These are phyloP conservation scores for Silene coronaria DNA, from an alignment of 179 eudicot species.

Conservation along the genomic window DNA sequence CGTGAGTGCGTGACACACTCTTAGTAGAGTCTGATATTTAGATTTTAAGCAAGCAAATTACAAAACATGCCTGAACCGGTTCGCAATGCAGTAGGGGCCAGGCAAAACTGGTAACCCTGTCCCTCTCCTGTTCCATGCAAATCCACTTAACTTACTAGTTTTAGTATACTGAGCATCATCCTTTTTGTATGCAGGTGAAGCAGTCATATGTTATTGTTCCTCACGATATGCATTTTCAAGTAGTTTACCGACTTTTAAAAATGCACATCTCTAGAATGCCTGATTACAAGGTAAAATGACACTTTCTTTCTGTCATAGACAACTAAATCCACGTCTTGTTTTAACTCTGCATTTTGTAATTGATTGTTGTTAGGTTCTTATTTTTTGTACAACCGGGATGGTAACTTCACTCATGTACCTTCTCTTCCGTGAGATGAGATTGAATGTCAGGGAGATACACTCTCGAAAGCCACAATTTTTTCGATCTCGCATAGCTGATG, in stretches of 20 bases:
- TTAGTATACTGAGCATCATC: neutral
- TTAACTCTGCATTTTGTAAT: constrained; percentile 14
- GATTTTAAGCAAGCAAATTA: no score
- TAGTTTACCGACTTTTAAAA: constrained; percentile 61
- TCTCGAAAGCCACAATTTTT: constrained; percentile 79
- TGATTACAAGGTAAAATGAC: constrained; percentile 66
- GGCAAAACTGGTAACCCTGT: no score
- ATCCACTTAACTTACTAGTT: neutral
- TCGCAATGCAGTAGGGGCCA: no score
- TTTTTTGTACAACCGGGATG: constrained; percentile 84
- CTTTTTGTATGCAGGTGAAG: constrained; percentile 53
- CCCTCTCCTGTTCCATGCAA: neutral
- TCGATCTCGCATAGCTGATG: constrained; percentile 62
- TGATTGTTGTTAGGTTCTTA: constrained; percentile 54
- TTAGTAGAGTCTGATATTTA: no score
- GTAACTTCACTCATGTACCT: constrained; percentile 81
- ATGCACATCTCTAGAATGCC: constrained; percentile 51
- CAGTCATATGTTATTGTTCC: constrained; percentile 72
- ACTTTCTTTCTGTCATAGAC: neutral
- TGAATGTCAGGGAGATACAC: constrained; percentile 87
- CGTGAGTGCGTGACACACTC: no score
- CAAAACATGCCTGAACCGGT: no score
- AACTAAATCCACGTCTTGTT: neutral
- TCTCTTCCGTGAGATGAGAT: constrained; percentile 66
- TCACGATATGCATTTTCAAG: constrained; percentile 70